Conservation (phyloP, 192 early-diverging fungal species). For the Rhizoclosmatium sp. region DNA sequence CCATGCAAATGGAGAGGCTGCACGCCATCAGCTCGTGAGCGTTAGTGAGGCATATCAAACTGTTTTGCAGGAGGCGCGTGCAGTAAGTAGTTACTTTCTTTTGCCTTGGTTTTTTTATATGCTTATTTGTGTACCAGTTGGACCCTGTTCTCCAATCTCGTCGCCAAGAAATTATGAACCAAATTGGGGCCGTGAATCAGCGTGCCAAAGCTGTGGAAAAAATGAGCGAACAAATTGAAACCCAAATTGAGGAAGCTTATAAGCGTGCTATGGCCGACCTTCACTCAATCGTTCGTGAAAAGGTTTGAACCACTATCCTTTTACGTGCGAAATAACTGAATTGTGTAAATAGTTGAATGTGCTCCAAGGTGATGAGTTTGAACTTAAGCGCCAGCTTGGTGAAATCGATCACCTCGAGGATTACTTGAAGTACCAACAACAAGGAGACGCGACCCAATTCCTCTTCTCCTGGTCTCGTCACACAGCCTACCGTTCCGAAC, state of each 20-base stretch:
- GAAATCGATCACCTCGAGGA: constrained; percentile 67
- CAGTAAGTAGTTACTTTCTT: constrained; percentile 41
- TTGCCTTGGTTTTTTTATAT: neutral
- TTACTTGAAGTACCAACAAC: constrained; percentile 63
- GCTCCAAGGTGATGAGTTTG: constrained; percentile 65
- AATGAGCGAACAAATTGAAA: constrained; percentile 55
- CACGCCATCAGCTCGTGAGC: constrained; percentile 66
- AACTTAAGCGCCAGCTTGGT: constrained; percentile 58
- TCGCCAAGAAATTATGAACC: constrained; percentile 59
- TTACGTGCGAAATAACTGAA: no score
- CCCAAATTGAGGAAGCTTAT: constrained; percentile 64
- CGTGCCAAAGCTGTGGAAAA: constrained; percentile 63
- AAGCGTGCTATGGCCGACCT: constrained; percentile 56
- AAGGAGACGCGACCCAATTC: constrained; percentile 64
- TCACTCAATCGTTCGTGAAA: constrained; percentile 50
- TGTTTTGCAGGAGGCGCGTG: constrained; percentile 60
- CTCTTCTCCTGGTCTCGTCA: constrained; percentile 64
- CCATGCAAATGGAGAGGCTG: constrained; percentile 63
- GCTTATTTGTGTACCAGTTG: constrained; percentile 40
- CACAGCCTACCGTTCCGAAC: constrained; percentile 55
- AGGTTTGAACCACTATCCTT: constrained; percentile 34
- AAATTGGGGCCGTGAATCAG: constrained; percentile 58
- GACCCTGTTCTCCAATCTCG: constrained; percentile 58
- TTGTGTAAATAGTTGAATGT: constrained; percentile 48
- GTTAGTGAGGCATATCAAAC: constrained; percentile 62